Evolutionary conservation across 2,329 filamentous ascomycete genomes (phyloP).

Genomic region (Ophiognomonia clavigignenti-juglandacearum): DNA sequence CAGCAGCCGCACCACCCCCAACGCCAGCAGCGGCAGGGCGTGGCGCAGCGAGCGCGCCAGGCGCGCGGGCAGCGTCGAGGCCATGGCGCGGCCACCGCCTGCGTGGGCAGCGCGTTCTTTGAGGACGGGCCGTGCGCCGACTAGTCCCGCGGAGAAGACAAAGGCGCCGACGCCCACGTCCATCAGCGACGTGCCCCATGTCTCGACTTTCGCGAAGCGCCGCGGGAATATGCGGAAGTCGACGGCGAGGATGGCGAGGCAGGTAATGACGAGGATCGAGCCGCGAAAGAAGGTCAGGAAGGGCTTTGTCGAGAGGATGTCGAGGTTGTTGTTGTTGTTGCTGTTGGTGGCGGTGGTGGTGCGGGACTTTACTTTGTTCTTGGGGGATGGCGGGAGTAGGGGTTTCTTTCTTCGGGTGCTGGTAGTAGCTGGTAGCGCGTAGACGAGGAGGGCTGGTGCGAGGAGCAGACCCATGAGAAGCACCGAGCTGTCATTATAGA

Average conservation of each 20-base stretch:
- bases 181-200: conserved; percentile 99
- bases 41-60: conserved; percentile 68
- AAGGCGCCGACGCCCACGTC: conserved; percentile 96
- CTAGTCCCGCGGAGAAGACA: conserved; percentile 87
- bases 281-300: conserved; percentile 91
- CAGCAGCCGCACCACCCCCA: conserved; percentile 76
- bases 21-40: conserved; percentile 72
- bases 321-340: conserved; percentile 24
- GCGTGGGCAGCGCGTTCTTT: conserved; percentile 53
- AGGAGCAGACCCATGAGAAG: conserved; percentile 72
- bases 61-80: conserved; percentile 48
- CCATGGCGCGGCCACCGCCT: conserved; percentile 28
- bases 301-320: conserved; percentile 72
- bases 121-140: conserved; percentile 78
- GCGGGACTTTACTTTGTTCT: conserved; percentile 26
- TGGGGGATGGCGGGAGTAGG: conserved; percentile 39
- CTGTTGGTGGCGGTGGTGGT: conserved; percentile 23
- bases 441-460: conserved; percentile 63
- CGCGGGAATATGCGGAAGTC: conserved; percentile 92
- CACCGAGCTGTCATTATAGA: conserved; percentile 72
- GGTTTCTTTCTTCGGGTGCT: conserved; percentile 42
- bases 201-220: conserved; percentile 95
- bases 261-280: conserved; percentile 86
- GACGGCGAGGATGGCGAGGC: conserved; percentile 89
- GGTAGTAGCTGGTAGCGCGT: conserved; percentile 43